Evolutionary conservation across 805 yeast genomes (phyloP).

Genomic region (Candida insectalens): DNA sequence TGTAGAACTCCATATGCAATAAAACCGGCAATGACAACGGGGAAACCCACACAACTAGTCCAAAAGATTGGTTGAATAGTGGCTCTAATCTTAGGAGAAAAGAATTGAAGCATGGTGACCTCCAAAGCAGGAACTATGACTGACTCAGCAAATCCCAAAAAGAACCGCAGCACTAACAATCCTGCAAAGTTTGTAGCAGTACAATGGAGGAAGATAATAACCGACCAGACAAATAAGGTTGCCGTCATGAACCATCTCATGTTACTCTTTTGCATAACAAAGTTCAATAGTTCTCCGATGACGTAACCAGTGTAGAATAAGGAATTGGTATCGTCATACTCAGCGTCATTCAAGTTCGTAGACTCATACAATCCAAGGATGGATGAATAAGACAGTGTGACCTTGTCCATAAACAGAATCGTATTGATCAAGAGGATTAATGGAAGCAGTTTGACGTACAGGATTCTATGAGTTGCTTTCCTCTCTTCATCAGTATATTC

Average conservation of each 20-base stretch:
- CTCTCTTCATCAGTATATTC: slow-evolving; percentile 34
- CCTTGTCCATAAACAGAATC: slow-evolving; percentile 42
- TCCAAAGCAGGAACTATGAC: slow-evolving; percentile 9
- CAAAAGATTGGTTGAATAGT: slow-evolving; percentile 19
- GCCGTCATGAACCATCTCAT: slow-evolving; percentile 21
- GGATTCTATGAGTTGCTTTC: slow-evolving; percentile 27
- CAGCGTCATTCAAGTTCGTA: slow-evolving; percentile 30
- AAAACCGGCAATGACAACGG: slow-evolving; percentile 29
- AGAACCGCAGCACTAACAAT: slow-evolving; percentile 24
- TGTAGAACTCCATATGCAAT: slow-evolving; percentile 18
- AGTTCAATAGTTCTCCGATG: slow-evolving; percentile 34
- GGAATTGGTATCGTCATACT: slow-evolving; percentile 37
- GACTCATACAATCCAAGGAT: slow-evolving; percentile 37
- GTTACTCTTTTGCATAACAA: slow-evolving; percentile 30
- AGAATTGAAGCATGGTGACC: slow-evolving; percentile 29
- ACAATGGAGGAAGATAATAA: slow-evolving; percentile 16
- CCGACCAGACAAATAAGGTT: slow-evolving; percentile 25
- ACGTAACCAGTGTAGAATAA: slow-evolving; percentile 39
- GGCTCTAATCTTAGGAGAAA: slow-evolving; percentile 31
- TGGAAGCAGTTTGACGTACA: slow-evolving; percentile 25
- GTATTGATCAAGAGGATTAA: slow-evolving; percentile 30
- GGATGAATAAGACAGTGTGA: slow-evolving; percentile 38
- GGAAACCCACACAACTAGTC: slow-evolving; percentile 33
- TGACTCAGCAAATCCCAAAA: slow-evolving; percentile 27
- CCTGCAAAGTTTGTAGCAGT: slow-evolving; percentile 24